Percentiles rank a stretch among this genome's conserved stretches.
phyloP scores from a whole-genome alignment of 2,329 filamentous ascomycete species.

The Cryphonectria radicalis region DNA sequence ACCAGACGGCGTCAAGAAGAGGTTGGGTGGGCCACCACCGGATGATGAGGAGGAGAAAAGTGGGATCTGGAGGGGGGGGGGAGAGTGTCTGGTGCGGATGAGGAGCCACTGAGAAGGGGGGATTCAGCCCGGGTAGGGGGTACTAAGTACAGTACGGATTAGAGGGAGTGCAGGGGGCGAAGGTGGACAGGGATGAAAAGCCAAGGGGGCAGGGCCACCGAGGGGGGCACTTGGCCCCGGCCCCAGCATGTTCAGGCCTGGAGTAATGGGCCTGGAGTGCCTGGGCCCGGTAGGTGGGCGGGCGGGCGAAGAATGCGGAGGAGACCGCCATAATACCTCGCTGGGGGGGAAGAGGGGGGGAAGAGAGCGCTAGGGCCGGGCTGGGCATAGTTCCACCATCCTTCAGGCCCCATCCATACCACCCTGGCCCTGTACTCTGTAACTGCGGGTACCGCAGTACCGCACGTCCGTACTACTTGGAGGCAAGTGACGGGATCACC shows the following conservation, averaged over 20 bases:
- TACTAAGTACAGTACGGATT: not conserved
- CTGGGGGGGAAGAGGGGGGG: not conserved
- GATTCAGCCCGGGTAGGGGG: not conserved
- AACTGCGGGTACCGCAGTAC: not conserved
- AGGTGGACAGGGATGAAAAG: not conserved
- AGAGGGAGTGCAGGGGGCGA: not conserved
- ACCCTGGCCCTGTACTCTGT: not conserved
- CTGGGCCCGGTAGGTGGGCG: constrained; percentile 10
- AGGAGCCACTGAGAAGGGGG: constrained; percentile 9
- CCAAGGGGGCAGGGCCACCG: constrained; percentile 16
- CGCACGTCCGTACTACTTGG: not conserved
- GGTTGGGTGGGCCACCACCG: constrained; percentile 22
- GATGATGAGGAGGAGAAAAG: constrained; percentile 28
- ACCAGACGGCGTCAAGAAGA: constrained; percentile 8
- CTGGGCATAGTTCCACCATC: not conserved
- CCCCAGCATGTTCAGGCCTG: constrained; percentile 16
- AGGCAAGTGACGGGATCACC: not conserved
- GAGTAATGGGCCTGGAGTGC: constrained; percentile 5
- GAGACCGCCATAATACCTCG: not conserved
- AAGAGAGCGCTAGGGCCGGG: not conserved
- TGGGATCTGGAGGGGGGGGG: constrained; percentile 17
- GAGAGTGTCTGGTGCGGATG: constrained; percentile 20
- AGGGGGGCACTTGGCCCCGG: not conserved
- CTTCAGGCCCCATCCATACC: not conserved
- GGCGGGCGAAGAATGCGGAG: constrained; percentile 10